Percentiles rank a stretch among this genome's conserved stretches.
Conservation (phyloP, 2,329 filamentous ascomycete genomes). For the Fusarium gaditjirri region DNA sequence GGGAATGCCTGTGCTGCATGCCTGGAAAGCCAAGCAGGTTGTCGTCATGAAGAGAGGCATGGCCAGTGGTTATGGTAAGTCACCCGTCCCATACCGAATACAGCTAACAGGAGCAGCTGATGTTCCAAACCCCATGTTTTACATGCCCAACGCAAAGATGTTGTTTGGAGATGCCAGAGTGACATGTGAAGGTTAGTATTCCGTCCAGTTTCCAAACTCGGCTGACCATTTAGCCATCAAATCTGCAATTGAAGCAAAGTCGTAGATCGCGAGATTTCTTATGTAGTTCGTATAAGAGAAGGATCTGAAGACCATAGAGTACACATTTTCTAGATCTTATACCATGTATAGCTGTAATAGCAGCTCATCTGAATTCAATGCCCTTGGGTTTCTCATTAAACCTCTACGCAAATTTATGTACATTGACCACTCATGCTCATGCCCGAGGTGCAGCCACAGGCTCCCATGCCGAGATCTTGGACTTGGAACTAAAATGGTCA, state of each 20-base stretch:
- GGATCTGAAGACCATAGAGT: slow-evolving; percentile 38
- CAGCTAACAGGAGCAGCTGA: slow-evolving; percentile 67
- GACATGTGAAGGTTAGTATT: slow-evolving; percentile 76
- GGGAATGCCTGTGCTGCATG: slow-evolving; percentile 91
- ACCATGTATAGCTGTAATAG: slow-evolving; percentile 25
- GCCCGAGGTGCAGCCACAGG: slow-evolving; percentile 54
- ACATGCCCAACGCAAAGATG: slow-evolving; percentile 90
- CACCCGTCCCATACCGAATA: neutral
- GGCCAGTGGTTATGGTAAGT: slow-evolving; percentile 84
- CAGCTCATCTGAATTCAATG: slow-evolving; percentile 28
- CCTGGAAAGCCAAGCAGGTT: slow-evolving; percentile 94
- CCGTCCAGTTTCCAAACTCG: neutral
- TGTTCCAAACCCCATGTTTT: slow-evolving; percentile 94
- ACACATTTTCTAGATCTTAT: slow-evolving; percentile 34
- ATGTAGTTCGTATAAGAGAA: slow-evolving; percentile 22
- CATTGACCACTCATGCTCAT: slow-evolving; percentile 38
- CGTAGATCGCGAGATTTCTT: slow-evolving; percentile 29
- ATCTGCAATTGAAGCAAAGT: slow-evolving; percentile 52
- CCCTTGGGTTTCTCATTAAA: slow-evolving; percentile 25
- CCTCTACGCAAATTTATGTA: slow-evolving; percentile 47
- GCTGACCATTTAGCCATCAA: slow-evolving; percentile 54
- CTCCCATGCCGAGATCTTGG: slow-evolving; percentile 66
- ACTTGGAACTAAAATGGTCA: slow-evolving; percentile 56
- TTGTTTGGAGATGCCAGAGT: slow-evolving; percentile 90
- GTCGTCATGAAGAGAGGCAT: slow-evolving; percentile 94